Conservation (phyloP, 2,329 filamentous ascomycete genomes). For the Calonectria crousiana region DNA sequence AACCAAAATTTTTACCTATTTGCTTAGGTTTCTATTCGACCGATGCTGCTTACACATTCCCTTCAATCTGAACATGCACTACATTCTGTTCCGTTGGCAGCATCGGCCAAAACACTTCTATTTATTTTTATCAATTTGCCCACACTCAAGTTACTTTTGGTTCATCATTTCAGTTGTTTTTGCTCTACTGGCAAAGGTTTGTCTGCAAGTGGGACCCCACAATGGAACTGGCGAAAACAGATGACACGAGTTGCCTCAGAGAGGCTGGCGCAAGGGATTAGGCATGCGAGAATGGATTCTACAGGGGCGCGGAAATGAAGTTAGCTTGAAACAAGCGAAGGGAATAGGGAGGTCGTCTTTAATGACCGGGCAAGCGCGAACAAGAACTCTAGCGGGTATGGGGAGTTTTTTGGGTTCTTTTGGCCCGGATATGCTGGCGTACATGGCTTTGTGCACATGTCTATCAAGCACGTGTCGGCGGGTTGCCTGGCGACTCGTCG, state of each 20-base stretch:
- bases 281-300: constrained; percentile 20
- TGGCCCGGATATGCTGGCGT: constrained; percentile 27
- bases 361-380: constrained; percentile 32
- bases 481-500: constrained; percentile 16
- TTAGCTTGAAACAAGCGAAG: not conserved
- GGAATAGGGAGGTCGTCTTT: constrained; percentile 9
- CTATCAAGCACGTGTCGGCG: constrained; percentile 32
- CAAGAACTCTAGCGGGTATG: constrained; percentile 35
- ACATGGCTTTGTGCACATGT: constrained; percentile 31
- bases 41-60: constrained; percentile 26
- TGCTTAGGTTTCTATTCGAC: constrained; percentile 16
- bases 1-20: constrained; percentile 28
- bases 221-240: constrained; percentile 30
- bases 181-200: constrained; percentile 32
- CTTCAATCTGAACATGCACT: constrained; percentile 26
- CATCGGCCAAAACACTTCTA: constrained; percentile 33
- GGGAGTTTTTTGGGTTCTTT: constrained; percentile 29
- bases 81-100: constrained; percentile 12
- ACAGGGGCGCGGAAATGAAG: constrained; percentile 20
- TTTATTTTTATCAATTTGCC: constrained; percentile 22
- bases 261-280: constrained; percentile 30
- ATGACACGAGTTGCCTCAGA: constrained; percentile 28
- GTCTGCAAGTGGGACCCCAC: constrained; percentile 6
- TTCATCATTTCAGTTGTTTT: constrained; percentile 12
- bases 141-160: not conserved